These are phyloP conservation scores for Pseudogymnoascus sp. DNA, from an alignment of 2,329 filamentous ascomycete species.

Conservation along the genomic window DNA sequence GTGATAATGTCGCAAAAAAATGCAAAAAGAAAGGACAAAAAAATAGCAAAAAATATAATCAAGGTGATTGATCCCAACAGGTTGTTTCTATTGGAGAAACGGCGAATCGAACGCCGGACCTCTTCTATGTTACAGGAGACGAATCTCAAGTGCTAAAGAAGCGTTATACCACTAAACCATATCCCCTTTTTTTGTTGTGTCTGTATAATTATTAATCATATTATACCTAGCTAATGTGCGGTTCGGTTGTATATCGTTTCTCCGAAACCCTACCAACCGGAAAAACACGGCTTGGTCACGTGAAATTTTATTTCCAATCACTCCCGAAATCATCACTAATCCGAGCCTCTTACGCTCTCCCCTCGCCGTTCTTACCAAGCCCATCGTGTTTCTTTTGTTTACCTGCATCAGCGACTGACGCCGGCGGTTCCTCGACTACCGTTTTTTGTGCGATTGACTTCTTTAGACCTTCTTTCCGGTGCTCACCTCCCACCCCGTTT, in stretches of 20 bases:
- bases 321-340: constrained; percentile 6
- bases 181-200: constrained; percentile 1
- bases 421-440: background rate
- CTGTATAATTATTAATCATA: background rate
- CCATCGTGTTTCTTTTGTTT: constrained; percentile 2
- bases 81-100: constrained; percentile 5
- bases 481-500: background rate
- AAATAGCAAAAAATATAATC: constrained; percentile 1
- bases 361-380: background rate
- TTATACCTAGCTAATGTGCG: background rate
- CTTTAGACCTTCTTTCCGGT: background rate
- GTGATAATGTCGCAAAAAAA: background rate
- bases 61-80: constrained; percentile 4
- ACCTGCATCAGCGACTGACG: background rate
- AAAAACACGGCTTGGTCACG: background rate
- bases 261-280: background rate
- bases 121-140: constrained; percentile 5
- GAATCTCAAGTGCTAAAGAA: constrained; percentile 4
- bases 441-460: background rate
- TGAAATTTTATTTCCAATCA: constrained; percentile 4
- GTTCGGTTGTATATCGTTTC: constrained; percentile 2
- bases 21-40: background rate
- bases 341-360: background rate
- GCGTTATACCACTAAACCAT: constrained; percentile 6
- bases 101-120: constrained; percentile 5